Evolutionary conservation across 495 filamentous ascomycete species (phyloP).

Genomic region (Penicillium lagena): DNA sequence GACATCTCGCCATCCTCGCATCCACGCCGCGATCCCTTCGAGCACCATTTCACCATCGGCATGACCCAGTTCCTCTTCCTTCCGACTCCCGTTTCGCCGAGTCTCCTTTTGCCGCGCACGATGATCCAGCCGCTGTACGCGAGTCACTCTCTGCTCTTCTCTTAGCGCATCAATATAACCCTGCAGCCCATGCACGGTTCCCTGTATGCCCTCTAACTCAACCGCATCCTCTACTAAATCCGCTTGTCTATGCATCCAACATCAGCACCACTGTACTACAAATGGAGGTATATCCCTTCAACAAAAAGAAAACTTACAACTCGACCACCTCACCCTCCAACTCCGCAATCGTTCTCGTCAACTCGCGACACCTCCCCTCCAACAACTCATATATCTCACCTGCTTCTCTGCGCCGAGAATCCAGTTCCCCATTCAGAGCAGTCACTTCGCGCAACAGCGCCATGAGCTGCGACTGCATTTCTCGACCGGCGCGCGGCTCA

Average conservation of each 20-base stretch:
- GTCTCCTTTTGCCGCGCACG: constrained; percentile 3
- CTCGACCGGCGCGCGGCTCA: not conserved
- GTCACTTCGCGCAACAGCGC: constrained; percentile 20
- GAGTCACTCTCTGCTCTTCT: constrained; percentile 11
- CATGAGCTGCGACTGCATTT: constrained; percentile 13
- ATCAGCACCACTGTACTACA: too few species aligned
- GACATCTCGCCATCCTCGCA: constrained; percentile 36
- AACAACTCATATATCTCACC: constrained; percentile 26
- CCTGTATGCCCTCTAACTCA: constrained; percentile 30
- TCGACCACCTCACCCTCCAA: constrained; percentile 27
- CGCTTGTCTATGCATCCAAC: constrained; percentile 11
- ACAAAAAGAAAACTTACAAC: constrained; percentile 16
- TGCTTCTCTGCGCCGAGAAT: constrained; percentile 25
- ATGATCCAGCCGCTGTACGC: not conserved
- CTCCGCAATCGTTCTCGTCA: constrained; percentile 17
- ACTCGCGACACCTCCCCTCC: constrained; percentile 19
- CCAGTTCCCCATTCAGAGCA: constrained; percentile 18
- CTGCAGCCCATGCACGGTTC: constrained; percentile 29
- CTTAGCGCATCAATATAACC: constrained; percentile 24
- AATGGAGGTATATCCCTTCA: too few species aligned
- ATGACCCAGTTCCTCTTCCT: constrained; percentile 5
- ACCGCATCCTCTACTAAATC: constrained; percentile 28
- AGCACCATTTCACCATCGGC: constrained; percentile 21
- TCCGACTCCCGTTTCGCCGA: constrained; percentile 13
- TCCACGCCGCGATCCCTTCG: constrained; percentile 34